phyloP scores from a whole-genome alignment of 225 moss, liverwort and hornwort species.

The Pseudisothecium myosuroides region DNA sequence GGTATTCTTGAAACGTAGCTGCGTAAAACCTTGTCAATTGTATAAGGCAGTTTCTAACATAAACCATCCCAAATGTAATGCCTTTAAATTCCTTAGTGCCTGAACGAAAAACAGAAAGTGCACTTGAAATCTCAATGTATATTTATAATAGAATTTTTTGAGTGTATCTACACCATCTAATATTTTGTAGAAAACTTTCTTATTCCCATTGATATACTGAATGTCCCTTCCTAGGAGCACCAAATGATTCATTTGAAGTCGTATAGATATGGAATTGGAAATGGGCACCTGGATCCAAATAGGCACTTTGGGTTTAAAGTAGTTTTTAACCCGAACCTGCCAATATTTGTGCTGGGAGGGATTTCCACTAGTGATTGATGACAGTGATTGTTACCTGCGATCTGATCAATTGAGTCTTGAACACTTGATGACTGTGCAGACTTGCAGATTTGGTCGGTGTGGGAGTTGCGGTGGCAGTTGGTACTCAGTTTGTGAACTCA shows the following conservation, averaged over 20 bases:
- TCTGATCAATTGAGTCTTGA: background rate
- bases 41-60: background rate
- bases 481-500: conserved; percentile 53
- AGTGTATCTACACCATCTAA: background rate
- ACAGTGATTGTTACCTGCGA: background rate
- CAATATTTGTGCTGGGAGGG: background rate
- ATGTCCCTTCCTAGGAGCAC: background rate
- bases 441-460: conserved; percentile 90
- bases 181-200: background rate
- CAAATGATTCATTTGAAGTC: background rate
- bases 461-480: conserved; percentile 67
- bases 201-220: background rate
- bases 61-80: background rate
- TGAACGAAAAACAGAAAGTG: background rate
- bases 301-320: background rate
- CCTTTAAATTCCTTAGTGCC: background rate
- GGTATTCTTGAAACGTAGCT: background rate
- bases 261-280: background rate
- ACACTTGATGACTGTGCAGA: conserved; percentile 36
- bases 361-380: background rate
- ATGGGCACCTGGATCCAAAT: background rate
- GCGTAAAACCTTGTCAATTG: background rate
- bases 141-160: background rate
- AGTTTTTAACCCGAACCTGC: background rate
- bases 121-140: background rate